phyloP scores from a whole-genome alignment of 129 eudicot genomes.

The Artemisia annua region DNA sequence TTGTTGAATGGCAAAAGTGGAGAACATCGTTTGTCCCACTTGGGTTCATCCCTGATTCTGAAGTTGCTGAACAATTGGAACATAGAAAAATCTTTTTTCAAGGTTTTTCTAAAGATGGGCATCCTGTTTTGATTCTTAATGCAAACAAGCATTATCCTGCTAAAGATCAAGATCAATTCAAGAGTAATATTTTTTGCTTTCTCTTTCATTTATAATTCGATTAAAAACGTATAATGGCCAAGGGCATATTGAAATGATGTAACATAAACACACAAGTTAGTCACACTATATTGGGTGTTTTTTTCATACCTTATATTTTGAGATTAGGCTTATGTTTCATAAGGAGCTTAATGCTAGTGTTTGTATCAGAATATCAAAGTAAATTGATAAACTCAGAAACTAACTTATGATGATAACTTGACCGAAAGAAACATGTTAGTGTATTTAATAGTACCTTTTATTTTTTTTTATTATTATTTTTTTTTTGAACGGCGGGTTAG shows the following conservation, averaged over 20 bases:
- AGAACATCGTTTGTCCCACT: slow-evolving; percentile 46
- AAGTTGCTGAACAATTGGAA: slow-evolving; percentile 41
- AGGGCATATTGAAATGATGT: not conserved
- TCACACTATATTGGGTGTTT: not conserved
- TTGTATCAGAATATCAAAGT: too few relatives aligned
- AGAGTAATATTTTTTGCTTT: slow-evolving; percentile 34
- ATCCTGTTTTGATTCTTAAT: slow-evolving; percentile 39
- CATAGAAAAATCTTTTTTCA: slow-evolving; percentile 38
- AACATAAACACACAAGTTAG: not conserved
- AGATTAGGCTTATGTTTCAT: too few relatives aligned
- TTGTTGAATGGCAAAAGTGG: slow-evolving; percentile 57
- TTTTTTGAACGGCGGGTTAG: too few relatives aligned
- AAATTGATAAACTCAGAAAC: too few relatives aligned
- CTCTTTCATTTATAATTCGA: not conserved
- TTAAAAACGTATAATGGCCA: not conserved
- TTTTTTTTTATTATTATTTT: too few relatives aligned
- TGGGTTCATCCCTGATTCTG: slow-evolving; percentile 45
- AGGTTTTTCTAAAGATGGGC: slow-evolving; percentile 37
- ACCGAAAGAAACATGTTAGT: too few relatives aligned
- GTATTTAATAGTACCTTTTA: too few relatives aligned
- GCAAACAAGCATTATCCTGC: slow-evolving; percentile 41
- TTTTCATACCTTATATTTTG: too few relatives aligned
- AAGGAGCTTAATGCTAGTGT: too few relatives aligned
- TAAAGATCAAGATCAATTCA: slow-evolving; percentile 47
- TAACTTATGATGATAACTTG: too few relatives aligned